Conservation (phyloP, 768 basidiomycete species). For the Grammothele lineata region DNA sequence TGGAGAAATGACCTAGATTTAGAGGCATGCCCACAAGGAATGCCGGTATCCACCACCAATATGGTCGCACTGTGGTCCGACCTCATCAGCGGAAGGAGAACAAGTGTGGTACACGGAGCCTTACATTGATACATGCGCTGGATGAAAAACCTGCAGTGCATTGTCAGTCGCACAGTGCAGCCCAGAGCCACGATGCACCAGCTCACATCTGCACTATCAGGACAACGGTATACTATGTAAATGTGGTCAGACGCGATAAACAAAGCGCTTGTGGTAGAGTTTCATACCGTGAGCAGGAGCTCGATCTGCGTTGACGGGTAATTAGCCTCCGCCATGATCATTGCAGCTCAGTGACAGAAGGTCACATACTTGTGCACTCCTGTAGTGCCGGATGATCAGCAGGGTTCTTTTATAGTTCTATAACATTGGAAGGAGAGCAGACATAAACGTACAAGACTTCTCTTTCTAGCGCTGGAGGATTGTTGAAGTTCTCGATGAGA, state of each 20-base stretch:
- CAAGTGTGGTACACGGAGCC: not conserved
- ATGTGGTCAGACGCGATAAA: not conserved
- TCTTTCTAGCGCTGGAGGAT: slow-evolving; percentile 3
- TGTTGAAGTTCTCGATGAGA: slow-evolving; percentile 9
- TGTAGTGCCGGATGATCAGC: too few species aligned
- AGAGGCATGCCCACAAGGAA: not conserved
- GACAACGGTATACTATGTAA: slow-evolving; percentile 1
- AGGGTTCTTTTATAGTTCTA: too few species aligned
- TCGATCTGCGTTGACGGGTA: too few species aligned
- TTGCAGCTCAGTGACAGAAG: too few species aligned
- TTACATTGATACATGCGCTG: slow-evolving; percentile 2
- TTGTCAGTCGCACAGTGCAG: not conserved
- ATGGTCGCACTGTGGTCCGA: not conserved
- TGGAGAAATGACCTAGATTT: too few species aligned
- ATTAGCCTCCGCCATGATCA: too few species aligned
- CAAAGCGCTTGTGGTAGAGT: too few species aligned
- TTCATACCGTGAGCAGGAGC: too few species aligned
- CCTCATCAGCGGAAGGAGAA: not conserved
- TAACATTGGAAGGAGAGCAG: too few species aligned
- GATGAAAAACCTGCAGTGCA: not conserved
- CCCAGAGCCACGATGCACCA: too few species aligned
- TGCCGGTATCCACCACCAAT: slow-evolving; percentile 6
- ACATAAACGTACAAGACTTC: slow-evolving; percentile 7
- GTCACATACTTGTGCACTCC: too few species aligned
- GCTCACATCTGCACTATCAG: slow-evolving; percentile 5